Base-by-base conservation (phyloP, 148 eudicot species). In the Diospyros kaki region DNA sequence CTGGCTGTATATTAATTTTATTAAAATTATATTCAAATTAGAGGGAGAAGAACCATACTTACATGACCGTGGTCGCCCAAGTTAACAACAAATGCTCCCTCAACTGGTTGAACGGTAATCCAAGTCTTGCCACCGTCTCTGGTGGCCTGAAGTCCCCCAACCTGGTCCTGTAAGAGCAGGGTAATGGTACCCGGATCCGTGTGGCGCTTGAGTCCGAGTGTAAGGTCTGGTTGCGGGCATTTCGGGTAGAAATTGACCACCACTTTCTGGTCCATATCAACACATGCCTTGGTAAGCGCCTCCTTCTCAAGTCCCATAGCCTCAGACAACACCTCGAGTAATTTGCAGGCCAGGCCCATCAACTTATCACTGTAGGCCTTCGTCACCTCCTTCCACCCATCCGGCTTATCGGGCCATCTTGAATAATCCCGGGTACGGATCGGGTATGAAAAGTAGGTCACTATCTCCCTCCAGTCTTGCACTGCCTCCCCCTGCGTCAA, bases 181-280 rank as follows among this genome's bases (percentile, higher is more conserved):
- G 98, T 94, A 38, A 94, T 94, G 45, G 93, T 89, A n/a, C 98
- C 97, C 9, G 98, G 97, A 81, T 94, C 98, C 3, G 98, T 94
- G 80, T 94, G 97, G 48, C 98, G 79, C 84, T 92, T 94, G 40
- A 92, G 92, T 39, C 98, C 98, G 10, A 94, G 83, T 12, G 97
- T 89, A 6, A 94, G 88, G 73, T 94, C 94, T 5, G 98, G 98
- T 18, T 90, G 94, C 4, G 97, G 97, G 65, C 96, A 92, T 73
- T 89, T 90, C 1, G 97, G 98, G 84, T 94, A 94, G 86, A 80
- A 90, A 69, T 94, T 92, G n/a, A 94, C 90, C 68, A 92, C 94
- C 45, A 94, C 86, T 66, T 94, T 94, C 73, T 94, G 98, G 80
- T 94, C 98, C 98, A 94, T 92, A 28, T 94, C 97, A 15, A 92